These are phyloP conservation scores for Trichoderma aggressivum DNA, from an alignment of 2,329 filamentous ascomycete species.

Conservation along the genomic window DNA sequence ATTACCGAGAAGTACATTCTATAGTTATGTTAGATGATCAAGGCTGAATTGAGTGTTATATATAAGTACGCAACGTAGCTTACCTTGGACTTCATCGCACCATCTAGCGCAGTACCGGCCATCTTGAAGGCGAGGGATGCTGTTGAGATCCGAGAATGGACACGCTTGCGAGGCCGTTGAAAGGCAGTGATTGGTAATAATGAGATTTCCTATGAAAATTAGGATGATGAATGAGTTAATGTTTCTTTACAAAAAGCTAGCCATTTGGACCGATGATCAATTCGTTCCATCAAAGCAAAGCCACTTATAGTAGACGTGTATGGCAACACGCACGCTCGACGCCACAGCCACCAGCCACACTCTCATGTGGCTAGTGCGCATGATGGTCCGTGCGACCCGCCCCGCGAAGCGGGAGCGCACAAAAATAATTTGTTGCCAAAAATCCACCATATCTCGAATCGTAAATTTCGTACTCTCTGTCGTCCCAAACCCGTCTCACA, in stretches of 20 bases:
- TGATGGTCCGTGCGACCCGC: constrained; percentile 24
- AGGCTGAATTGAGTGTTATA: neutral
- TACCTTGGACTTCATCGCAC: constrained; percentile 67
- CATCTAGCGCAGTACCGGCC: constrained; percentile 65
- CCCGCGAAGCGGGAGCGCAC: constrained; percentile 28
- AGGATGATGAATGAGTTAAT: neutral
- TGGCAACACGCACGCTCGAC: constrained; percentile 10
- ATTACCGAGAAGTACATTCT: constrained; percentile 57
- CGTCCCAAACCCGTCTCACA: constrained; percentile 23
- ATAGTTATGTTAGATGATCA: neutral
- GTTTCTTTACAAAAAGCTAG: neutral
- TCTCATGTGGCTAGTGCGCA: neutral
- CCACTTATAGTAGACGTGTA: neutral
- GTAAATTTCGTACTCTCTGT: constrained; percentile 16
- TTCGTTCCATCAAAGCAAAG: neutral
- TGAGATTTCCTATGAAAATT: too few relatives aligned
- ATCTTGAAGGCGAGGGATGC: constrained; percentile 40
- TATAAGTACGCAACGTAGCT: constrained; percentile 20
- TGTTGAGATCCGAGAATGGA: neutral
- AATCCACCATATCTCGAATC: constrained; percentile 23
- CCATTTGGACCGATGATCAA: neutral
- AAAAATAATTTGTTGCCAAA: constrained; percentile 28
- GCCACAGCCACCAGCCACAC: constrained; percentile 18
- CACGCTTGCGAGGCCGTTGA: neutral
- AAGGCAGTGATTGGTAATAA: neutral